Evolutionary conservation across 2,329 filamentous ascomycete species (phyloP), one percentile per base, ranked within the genome.

Genomic region (Colletotrichum scovillei): DNA sequence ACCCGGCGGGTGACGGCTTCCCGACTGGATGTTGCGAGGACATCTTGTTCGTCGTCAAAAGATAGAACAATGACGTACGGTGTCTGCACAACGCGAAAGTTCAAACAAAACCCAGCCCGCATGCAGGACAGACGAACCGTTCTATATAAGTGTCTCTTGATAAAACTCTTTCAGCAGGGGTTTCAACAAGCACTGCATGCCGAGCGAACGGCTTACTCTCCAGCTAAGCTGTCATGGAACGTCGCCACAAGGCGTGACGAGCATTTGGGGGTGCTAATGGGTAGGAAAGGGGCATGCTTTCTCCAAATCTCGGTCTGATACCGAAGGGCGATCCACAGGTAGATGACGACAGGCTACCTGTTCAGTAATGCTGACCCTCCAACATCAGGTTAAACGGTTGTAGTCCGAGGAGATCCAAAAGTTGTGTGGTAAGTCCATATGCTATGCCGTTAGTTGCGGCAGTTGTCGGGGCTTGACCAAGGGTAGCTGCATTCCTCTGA

Each of bases 291-390:
- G 53, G 22, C 30, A 14, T 49, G 22, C 4, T 5, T 26, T 55
- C 66, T 35, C 66, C 70, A 57, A 28, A 56, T 64, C 68, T 69
- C 58, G 35, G 66, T 42, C 53, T 65, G 42, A 56, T 26, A 12
- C 52, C 52, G 30, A 65, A 42, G n/a, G 32, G 38, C 12, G 63
- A 38, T 65, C 52, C 63, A 57, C 32, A 55, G 16, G n/a, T 3
- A 16, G 32, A 65, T 57, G 63, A 56, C 52, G 52, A 46, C 32
- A 65, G 19, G 49, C 49, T 22, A 24, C 63, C 38, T 32, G 30
- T 9, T 24, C 52, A 16, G 32, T n/a, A 24, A 38, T 14, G 22
- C 24, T 22, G 52, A 22, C 32, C 16, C 32, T 49, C 42, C 42
- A 11, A 11, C 42, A n/a, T 3, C 7, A 49, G 42, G 3, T 49